Evolutionary conservation across 306 rosid species (phyloP), one percentile per base, ranked within the genome.

Genomic region (Canavalia ensiformis): DNA sequence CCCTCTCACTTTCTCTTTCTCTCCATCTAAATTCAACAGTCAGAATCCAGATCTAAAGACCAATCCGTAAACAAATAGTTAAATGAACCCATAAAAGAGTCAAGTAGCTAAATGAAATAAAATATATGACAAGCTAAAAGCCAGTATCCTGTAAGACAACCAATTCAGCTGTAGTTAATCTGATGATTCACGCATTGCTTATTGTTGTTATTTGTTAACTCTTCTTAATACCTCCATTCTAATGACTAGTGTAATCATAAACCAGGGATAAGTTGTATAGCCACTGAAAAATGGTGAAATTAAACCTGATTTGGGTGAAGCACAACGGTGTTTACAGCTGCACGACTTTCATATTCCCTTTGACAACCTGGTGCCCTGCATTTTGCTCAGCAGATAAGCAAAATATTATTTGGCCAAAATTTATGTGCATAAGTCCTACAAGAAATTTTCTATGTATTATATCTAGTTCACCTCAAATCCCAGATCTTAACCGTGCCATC

Each of bases 401-500:
- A 74, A 18, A 59, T 70, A 34, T 51, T 76, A 67, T 68, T 37
- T 28, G 50, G 67, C 51, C 50, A 35, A 47, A 69, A 63, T 18
- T 41, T n/a, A 77, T 80, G 71, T 34, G 58, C 54, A 64, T 13
- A 39, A 60, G 12, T 74, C 74, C 72, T n/a, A 56, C 33, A 54
- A 3, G 52, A 76, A 71, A 75, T 1, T 37, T 29, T 37, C 41
- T 31, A 49, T 10, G 71, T 52, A 51, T 13, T 29, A 56, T 8
- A 30, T 46, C 33, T 79, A 47, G 34, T 81, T 46, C 69, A 95
- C 99, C 99, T 95, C 84, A 94, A 89, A 86, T 95, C 99, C 99
- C 99, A 95, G 74, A 95, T 95, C 87, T 95, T 95, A 81, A 95
- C 99, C 0, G 99, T 93, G 84, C 99, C 99, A 59, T 95, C 99